Percentiles rank a stretch among this genome's conserved stretches.
Conservation (phyloP, 139 green algal species). For the Chlamydomonas sp. region DNA sequence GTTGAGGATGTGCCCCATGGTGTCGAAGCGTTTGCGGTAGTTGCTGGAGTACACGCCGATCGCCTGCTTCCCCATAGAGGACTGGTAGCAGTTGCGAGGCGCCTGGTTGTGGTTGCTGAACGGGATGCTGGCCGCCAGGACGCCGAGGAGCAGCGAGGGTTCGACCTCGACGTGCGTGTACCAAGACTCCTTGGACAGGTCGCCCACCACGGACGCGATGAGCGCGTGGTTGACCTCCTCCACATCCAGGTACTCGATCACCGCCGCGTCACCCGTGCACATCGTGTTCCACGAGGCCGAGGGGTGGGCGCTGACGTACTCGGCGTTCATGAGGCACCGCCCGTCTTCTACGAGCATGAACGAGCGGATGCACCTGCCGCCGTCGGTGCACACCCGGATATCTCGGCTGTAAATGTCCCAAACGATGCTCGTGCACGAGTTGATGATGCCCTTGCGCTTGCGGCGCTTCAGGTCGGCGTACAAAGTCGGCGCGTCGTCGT, state of each 20-base stretch:
- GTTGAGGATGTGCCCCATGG: constrained; percentile 32
- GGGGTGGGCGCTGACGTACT: too few relatives aligned
- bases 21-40: constrained; percentile 32
- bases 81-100: constrained; percentile 62
- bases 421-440: neutral
- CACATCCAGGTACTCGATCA: constrained; percentile 59
- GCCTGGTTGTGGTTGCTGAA: constrained; percentile 63
- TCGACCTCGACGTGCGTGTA: constrained; percentile 70
- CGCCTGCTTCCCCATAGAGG: constrained; percentile 43
- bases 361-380: constrained; percentile 8
- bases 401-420: neutral
- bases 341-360: constrained; percentile 36
- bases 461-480: neutral
- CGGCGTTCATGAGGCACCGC: too few relatives aligned
- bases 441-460: neutral
- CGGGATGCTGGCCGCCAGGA: constrained; percentile 52
- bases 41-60: constrained; percentile 61
- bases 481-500: neutral
- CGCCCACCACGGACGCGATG: neutral
- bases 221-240: constrained; percentile 51
- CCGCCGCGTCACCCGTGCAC: constrained; percentile 22
- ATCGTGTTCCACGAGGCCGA: too few relatives aligned
- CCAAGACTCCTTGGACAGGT: constrained; percentile 21
- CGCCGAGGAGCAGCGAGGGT: constrained; percentile 48
- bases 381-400: constrained; percentile 12